Evolutionary conservation across 1,139 yeast genomes (phyloP), one percentile per base, ranked within the genome.

Genomic region (Trichomonascaceae sp.): DNA sequence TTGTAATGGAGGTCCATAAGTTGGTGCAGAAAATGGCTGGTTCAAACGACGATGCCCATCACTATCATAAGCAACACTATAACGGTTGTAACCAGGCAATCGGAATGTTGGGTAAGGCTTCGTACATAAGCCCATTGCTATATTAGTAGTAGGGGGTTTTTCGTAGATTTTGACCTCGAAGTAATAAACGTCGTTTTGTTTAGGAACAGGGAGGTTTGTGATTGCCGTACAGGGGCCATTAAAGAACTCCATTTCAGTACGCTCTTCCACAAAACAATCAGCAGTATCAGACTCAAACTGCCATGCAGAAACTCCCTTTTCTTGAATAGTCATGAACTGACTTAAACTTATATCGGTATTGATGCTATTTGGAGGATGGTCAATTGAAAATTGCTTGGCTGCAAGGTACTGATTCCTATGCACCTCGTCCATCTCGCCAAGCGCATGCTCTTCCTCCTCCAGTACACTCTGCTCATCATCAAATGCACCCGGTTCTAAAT

Each of bases 301-400:
- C 95, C 95, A 93, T 0, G 99, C 99, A 30, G 80, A 74, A 0
- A 95, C 85, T 0, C 97, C 99, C 69, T 88, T 90, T 64, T 95
- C 99, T 64, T 89, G 96, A 39, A 93, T 88, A 27, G 75, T 75
- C 70, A 72, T 72, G 69, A 79, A 77, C 69, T 74, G 71, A 69
- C 73, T 68, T 70, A 80, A 58, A 50, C 70, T 66, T 56, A 72
- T 72, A 55, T 73, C 77, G 17, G 74, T 67, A 51, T 66, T 67
- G 39, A 70, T 64, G 45, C 71, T 67, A 54, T 73, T 72, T 0
- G 83, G 80, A n/a, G 73, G 73, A 51, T 80, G 69, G 13, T 71
- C 67, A 52, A 70, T 74, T n/a, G 72, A 70, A 59, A 63, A 78
- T 54, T 65, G 73, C 60, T 81, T 81, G 45, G 91, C 84, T 63